Percentiles rank a stretch among this genome's conserved stretches.
phyloP scores from a whole-genome alignment of 1,284 basidiomycete species.

The Sanghuangporus sanghuang region DNA sequence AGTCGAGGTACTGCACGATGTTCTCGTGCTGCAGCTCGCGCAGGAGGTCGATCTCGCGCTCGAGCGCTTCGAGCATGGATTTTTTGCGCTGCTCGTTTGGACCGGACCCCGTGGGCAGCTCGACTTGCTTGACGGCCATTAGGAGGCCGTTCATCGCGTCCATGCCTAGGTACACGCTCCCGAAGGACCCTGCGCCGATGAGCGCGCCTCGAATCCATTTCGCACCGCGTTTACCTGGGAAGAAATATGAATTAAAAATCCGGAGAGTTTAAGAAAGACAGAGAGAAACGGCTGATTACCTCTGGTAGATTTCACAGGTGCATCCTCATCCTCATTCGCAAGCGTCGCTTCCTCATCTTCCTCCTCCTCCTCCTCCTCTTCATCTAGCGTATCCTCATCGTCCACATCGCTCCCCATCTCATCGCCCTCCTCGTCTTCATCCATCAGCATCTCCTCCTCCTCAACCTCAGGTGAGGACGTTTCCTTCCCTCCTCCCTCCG shows the following conservation, averaged over 20 bases:
- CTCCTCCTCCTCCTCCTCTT: slow-evolving; percentile 27
- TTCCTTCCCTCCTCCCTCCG: slow-evolving; percentile 11
- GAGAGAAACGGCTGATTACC: slow-evolving; percentile 35
- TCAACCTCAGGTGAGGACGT: slow-evolving; percentile 34
- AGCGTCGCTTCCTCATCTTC: slow-evolving; percentile 43
- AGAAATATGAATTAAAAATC: too few species aligned
- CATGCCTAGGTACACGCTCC: slow-evolving; percentile 96
- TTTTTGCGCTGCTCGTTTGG: slow-evolving; percentile 93
- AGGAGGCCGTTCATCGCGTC: slow-evolving; percentile 89
- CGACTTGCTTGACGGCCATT: slow-evolving; percentile 99
- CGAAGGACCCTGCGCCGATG: slow-evolving; percentile 95
- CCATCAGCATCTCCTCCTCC: slow-evolving; percentile 40
- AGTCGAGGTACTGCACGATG: slow-evolving; percentile 97
- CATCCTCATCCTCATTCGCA: slow-evolving; percentile 39
- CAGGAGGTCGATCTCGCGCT: slow-evolving; percentile 93
- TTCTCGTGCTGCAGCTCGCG: slow-evolving; percentile 95
- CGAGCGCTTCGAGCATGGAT: slow-evolving; percentile 91
- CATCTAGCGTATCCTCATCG: slow-evolving; percentile 31
- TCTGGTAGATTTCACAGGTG: slow-evolving; percentile 51
- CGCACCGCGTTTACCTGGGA: slow-evolving; percentile 56
- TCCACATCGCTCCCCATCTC: slow-evolving; percentile 36
- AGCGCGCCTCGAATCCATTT: slow-evolving; percentile 99
- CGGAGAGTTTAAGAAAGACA: too few species aligned
- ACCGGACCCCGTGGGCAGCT: slow-evolving; percentile 82
- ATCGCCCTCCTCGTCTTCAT: slow-evolving; percentile 28